A percentile compares a stretch with the other conserved stretches of the same genome.
Evolutionary conservation across 2,329 filamentous ascomycete species (phyloP).

Genomic region (Colletotrichum cuscutae): DNA sequence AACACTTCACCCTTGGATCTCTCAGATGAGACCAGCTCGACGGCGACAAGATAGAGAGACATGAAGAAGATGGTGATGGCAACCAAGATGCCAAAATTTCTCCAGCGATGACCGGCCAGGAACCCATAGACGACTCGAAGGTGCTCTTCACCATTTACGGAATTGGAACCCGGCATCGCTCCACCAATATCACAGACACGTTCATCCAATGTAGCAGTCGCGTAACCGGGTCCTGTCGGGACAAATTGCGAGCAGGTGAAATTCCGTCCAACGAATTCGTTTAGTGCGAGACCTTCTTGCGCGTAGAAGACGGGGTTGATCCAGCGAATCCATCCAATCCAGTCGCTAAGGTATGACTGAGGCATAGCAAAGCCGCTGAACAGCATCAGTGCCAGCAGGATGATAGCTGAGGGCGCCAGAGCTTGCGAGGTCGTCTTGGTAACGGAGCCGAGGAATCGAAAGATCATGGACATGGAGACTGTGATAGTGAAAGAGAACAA

Average conservation of each 20-base stretch:
- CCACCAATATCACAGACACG: slow-evolving; percentile 58
- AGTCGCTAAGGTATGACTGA: slow-evolving; percentile 47
- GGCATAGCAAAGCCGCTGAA: slow-evolving; percentile 64
- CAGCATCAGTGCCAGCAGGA: slow-evolving; percentile 62
- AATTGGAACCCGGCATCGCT: slow-evolving; percentile 51
- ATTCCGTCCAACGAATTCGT: slow-evolving; percentile 66
- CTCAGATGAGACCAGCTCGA: slow-evolving; percentile 56
- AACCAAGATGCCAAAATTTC: slow-evolving; percentile 67
- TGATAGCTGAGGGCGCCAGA: slow-evolving; percentile 61
- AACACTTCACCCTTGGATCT: slow-evolving; percentile 71
- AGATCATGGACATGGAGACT: slow-evolving; percentile 61
- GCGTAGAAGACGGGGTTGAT: slow-evolving; percentile 65
- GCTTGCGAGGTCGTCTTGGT: slow-evolving; percentile 63
- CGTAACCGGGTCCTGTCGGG: slow-evolving; percentile 33
- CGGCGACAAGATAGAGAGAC: slow-evolving; percentile 57
- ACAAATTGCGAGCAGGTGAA: slow-evolving; percentile 48
- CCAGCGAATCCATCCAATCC: slow-evolving; percentile 66
- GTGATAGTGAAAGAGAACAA: slow-evolving; percentile 59
- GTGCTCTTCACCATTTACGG: slow-evolving; percentile 57
- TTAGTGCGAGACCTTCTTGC: slow-evolving; percentile 74
- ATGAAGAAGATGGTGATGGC: slow-evolving; percentile 61
- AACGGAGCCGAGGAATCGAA: slow-evolving; percentile 59
- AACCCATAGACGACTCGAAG: slow-evolving; percentile 56
- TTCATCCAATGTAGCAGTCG: slow-evolving; percentile 30
- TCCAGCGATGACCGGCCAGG: slow-evolving; percentile 56